phyloP scores from a whole-genome alignment of 768 basidiomycete species.

The Leccinum subtestaceum region DNA sequence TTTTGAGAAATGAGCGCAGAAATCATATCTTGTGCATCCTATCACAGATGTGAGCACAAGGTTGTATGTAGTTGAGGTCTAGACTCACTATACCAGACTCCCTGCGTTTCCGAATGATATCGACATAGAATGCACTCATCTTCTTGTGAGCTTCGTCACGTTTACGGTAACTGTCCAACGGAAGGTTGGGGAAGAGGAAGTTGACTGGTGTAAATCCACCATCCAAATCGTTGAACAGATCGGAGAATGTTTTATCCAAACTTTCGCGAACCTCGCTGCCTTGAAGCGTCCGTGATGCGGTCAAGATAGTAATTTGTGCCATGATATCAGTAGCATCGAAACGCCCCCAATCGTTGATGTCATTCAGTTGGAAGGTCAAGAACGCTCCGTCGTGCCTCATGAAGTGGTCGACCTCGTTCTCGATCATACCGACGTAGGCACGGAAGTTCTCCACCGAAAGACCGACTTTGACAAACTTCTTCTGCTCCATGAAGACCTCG shows the following conservation, averaged over 20 bases:
- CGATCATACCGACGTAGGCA: slow-evolving; percentile 78
- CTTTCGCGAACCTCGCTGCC: slow-evolving; percentile 81
- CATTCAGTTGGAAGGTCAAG: slow-evolving; percentile 55
- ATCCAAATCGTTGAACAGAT: slow-evolving; percentile 85
- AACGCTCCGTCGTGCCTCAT: slow-evolving; percentile 65
- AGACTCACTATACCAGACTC: slow-evolving; percentile 42
- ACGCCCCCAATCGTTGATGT: slow-evolving; percentile 72
- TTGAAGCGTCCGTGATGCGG: slow-evolving; percentile 90
- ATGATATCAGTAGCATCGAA: slow-evolving; percentile 74
- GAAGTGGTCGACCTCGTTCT: slow-evolving; percentile 71
- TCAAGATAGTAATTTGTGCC: slow-evolving; percentile 90
- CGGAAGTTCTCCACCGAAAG: slow-evolving; percentile 90
- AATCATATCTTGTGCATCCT: slow-evolving; percentile 90
- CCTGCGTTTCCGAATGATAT: slow-evolving; percentile 76
- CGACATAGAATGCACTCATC: slow-evolving; percentile 91
- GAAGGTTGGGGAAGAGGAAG: slow-evolving; percentile 92
- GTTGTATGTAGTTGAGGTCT: neutral
- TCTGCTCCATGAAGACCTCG: slow-evolving; percentile 97
- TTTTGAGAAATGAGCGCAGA: slow-evolving; percentile 77
- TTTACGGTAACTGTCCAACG: slow-evolving; percentile 83
- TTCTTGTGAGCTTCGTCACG: slow-evolving; percentile 89
- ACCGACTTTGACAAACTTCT: slow-evolving; percentile 96
- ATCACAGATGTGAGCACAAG: slow-evolving; percentile 19
- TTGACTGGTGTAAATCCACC: slow-evolving; percentile 96
- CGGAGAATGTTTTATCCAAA: slow-evolving; percentile 82